Conservation (phyloP, 108 stramenopile species). For the Skeletonema costatum region DNA sequence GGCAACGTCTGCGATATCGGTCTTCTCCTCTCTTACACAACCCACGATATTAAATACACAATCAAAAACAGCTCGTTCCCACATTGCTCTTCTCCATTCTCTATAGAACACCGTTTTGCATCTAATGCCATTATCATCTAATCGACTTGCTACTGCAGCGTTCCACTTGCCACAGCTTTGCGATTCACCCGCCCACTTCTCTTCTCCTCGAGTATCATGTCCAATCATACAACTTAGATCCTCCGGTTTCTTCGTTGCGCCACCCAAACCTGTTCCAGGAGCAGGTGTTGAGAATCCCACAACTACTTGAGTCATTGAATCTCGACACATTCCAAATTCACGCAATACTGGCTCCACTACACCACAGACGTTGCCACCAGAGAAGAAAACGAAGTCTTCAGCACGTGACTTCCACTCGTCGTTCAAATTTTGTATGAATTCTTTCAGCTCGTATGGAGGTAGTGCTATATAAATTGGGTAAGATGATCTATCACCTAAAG, state of each 20-base stretch:
- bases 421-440: constrained; percentile 64
- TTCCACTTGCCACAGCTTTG: constrained; percentile 84
- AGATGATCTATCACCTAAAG: constrained; percentile 45
- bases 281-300: constrained; percentile 61
- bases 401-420: constrained; percentile 52
- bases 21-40: constrained; percentile 66
- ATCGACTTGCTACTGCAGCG: constrained; percentile 67
- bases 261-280: constrained; percentile 17
- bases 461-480: constrained; percentile 83
- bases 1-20: constrained; percentile 75
- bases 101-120: constrained; percentile 79
- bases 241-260: constrained; percentile 28
- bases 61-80: constrained; percentile 75
- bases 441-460: constrained; percentile 62
- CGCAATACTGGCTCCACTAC: constrained; percentile 77
- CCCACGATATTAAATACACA: constrained; percentile 76
- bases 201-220: constrained; percentile 63
- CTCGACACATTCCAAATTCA: constrained; percentile 74
- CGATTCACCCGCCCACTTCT: constrained; percentile 79
- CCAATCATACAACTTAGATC: constrained; percentile 68
- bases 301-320: constrained; percentile 79
- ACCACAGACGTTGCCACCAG: constrained; percentile 71
- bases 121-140: constrained; percentile 59
- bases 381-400: constrained; percentile 83
- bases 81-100: constrained; percentile 84